A percentile compares a stretch with the other conserved stretches of the same genome.
phyloP scores from a whole-genome alignment of 108 stramenopile species.

The Hondaea fermentalgiana region DNA sequence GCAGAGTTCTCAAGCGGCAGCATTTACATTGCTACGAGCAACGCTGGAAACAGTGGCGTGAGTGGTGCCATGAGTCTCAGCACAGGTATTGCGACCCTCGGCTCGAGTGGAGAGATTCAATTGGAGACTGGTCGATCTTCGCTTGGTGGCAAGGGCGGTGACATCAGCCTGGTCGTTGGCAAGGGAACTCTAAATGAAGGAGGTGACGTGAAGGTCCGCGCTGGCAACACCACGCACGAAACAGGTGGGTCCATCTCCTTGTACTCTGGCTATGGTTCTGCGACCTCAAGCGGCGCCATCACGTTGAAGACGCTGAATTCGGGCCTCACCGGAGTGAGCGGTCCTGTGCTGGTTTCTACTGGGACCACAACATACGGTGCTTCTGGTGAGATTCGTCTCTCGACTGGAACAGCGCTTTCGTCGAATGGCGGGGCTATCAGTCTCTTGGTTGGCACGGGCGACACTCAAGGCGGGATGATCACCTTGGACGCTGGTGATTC shows the following conservation, averaged over 20 bases:
- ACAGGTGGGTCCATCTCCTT: constrained; percentile 26
- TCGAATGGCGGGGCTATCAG: constrained; percentile 34
- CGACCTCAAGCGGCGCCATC: constrained; percentile 29
- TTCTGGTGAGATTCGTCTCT: constrained; percentile 30
- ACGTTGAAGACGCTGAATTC: constrained; percentile 28
- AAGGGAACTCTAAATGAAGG: constrained; percentile 35
- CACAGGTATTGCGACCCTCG: constrained; percentile 29
- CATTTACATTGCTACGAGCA: constrained; percentile 31
- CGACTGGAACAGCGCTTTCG: constrained; percentile 30
- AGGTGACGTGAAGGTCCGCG: constrained; percentile 18
- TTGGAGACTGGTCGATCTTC: constrained; percentile 28
- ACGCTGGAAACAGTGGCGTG: constrained; percentile 35
- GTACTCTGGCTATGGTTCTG: background rate
- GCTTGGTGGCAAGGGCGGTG: constrained; percentile 27
- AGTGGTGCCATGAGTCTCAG: constrained; percentile 35
- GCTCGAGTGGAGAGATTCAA: constrained; percentile 31
- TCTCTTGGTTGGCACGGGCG: constrained; percentile 35
- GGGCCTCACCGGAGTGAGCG: constrained; percentile 28
- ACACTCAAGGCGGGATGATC: background rate
- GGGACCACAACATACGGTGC: constrained; percentile 37
- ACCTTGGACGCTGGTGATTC: background rate
- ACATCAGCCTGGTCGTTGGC: constrained; percentile 28
- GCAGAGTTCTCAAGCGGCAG: constrained; percentile 31
- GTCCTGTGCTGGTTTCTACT: constrained; percentile 26
- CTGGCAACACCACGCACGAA: constrained; percentile 2